Evolutionary conservation across 345 rosid genomes (phyloP), one percentile per base, ranked within the genome.

Genomic region (Acer yangbiense): DNA sequence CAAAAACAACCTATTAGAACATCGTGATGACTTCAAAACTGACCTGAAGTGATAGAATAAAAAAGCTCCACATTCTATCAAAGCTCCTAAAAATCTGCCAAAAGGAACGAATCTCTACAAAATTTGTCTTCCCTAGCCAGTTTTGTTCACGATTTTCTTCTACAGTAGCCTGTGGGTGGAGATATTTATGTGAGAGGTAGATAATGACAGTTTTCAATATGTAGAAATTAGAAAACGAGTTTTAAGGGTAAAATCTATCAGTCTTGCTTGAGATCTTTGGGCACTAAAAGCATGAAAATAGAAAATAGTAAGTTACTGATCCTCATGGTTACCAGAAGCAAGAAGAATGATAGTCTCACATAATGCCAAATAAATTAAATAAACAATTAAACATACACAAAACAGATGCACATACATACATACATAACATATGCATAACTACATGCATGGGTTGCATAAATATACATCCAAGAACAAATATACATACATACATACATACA

Each of bases 11-110:
- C 50, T 29, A 48, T 66, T n/a, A 17, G 6, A 41, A 52, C 68
- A 63, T 60, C 57, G 3, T 9, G 23, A 29, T 43, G 17, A 32
- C 67, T 11, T 50, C 55, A 55, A 74, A 65, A 73, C 80, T 68
- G 81, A 93, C 99, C 98, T 95, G 99, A 78, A 95, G 94, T 72
- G 96, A 87, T 86, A 95, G 72, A 80, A 95, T 88, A 86, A 90
- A 93, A 88, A 93, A 92, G 78, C 87, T 89, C 99, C 99, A 95
- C 97, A 93, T 91, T 84, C 99, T 87, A 80, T 92, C 98, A 85
- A 95, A 95, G 88, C 99, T 93, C 83, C 99, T 85, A 81, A 92
- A 95, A 77, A 95, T 89, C 81, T 95, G 99, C 99, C 98, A 95
- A 82, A 95, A 91, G 27, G 99, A 92, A 76, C 92, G 99, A 52